Evolutionary conservation across 495 filamentous ascomycete genomes (phyloP), one percentile per base, ranked within the genome.

Genomic region (Penicillium herquei): DNA sequence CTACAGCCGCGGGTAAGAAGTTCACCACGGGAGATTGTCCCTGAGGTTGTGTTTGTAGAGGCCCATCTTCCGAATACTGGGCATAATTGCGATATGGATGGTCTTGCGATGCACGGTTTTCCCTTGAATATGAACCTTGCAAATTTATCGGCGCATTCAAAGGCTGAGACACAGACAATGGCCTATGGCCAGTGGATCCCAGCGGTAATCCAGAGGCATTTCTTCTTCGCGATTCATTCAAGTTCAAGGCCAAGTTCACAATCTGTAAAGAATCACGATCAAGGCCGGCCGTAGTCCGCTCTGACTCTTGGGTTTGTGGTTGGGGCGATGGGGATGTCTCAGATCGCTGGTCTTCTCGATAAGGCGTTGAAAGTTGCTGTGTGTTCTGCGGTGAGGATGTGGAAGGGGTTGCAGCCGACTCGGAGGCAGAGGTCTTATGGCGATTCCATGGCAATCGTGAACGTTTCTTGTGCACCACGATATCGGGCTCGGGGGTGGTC

Each of bases 201-300:
- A 78, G 75, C 45, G 85, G 75, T 48, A 81, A 74, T 16, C 82
- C 82, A 37, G 74, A 58, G 17, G 63, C 48, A 48, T 77, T 75
- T 51, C 86, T 79, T 52, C 84, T 81, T 49, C 92, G 79, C 33
- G 89, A 92, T 65, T 96, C 90, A 73, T 88, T 96, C 47, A 97
- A 71, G 63, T 87, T 93, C 65, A 97, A 72, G 2, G 92, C 92
- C 70, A 97, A 86, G 62, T 88, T 91, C 37, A 97, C 90, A 54
- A 97, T 92, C 68, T 96, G 88, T 16, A 88, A 78, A 17, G 90
- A 85, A 60, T 97, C 91, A 14, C 82, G 73, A 70, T 91, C 88
- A 43, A 88, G 62, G 0, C 73, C 77, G 39, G 64, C 47, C 7
- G 63, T 42, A 26, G 61, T 42, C 44, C 61, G 64, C n/a, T 54